Evolutionary conservation across 495 filamentous ascomycete species (phyloP), one percentile per base, ranked within the genome.

Genomic region (Sabuloglossum arenarium): DNA sequence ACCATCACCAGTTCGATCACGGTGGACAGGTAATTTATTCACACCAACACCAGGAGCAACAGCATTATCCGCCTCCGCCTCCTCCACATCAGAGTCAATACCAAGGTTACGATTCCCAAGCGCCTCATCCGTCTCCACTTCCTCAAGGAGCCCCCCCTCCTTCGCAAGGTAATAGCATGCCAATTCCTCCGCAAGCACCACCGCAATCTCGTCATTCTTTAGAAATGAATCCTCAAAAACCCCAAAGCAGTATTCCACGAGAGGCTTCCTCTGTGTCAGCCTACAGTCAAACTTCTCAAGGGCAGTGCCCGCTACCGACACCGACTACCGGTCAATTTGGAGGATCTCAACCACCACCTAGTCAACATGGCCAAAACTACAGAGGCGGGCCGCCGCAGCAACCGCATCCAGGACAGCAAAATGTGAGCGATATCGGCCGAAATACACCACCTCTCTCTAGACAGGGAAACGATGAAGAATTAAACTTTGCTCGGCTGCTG

Each of bases 241-340:
- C 42, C 23, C 46, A 25, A 23, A 10, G 31, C n/a, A 21, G 23
- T 19, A 6, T 47, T 27, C 4, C 55, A 31, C 45, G 55, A 16
- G 55, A 56, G 24, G 42, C 6, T n/a, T 56, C 53, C 6, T 32
- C 55, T 19, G n/a, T 56, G 55, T 56, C 55, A 31, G 42, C 55
- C 10, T 56, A 56, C 30, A 25, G 34, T n/a, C 56, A 57, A 21
- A 14, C 8, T 23, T 19, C 45, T n/a, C 56, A 58, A 56, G 56
- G 37, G 19, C 49, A 54, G 12, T 28, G 43, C 5, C 56, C 23
- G 32, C 43, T 11, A 21, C 25, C 19, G 4, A 10, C 45, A 3
- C 9, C 52, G 19, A 32, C 6, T 16, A 9, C 30, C 31, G 29
- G 28, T 51, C 49, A 45, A 53, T 28, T 51, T 12, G 55, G 14